Evolutionary conservation across 495 filamentous ascomycete species (phyloP).

Genomic region (Hypoxylon lenormandii): DNA sequence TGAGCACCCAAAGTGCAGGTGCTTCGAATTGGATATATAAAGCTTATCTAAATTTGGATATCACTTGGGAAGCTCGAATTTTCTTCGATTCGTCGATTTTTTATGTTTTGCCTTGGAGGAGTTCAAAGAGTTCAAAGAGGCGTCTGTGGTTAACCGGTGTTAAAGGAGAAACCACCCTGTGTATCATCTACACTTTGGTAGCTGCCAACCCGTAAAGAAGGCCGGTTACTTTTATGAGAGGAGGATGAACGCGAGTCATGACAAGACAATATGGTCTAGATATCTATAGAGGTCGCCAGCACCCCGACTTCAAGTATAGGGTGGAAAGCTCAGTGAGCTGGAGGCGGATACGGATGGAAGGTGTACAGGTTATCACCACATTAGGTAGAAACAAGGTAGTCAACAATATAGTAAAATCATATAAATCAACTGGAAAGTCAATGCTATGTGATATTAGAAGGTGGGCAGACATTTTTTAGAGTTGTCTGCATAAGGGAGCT

Average conservation of each 20-base stretch:
- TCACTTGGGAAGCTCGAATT: slow-evolving; percentile 16
- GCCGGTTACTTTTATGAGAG: slow-evolving; percentile 25
- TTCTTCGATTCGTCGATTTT: background rate
- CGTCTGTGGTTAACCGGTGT: slow-evolving; percentile 11
- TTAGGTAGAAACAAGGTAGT: slow-evolving; percentile 37
- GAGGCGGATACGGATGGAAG: slow-evolving; percentile 3
- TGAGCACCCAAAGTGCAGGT: background rate
- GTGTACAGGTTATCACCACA: slow-evolving; percentile 38
- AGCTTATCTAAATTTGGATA: slow-evolving; percentile 16
- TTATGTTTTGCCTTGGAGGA: slow-evolving; percentile 14
- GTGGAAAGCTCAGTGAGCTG: slow-evolving; percentile 16
- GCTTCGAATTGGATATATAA: slow-evolving; percentile 7
- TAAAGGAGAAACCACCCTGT: slow-evolving; percentile 29
- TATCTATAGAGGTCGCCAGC: slow-evolving; percentile 8
- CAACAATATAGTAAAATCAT: slow-evolving; percentile 41
- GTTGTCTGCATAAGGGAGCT: too few relatives aligned
- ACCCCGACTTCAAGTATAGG: slow-evolving; percentile 3
- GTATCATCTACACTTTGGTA: slow-evolving; percentile 36
- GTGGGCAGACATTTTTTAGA: too few relatives aligned
- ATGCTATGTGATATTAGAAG: background rate
- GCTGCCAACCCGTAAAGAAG: slow-evolving; percentile 1
- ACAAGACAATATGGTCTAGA: slow-evolving; percentile 14
- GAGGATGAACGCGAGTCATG: slow-evolving; percentile 41
- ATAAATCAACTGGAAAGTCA: slow-evolving; percentile 6
- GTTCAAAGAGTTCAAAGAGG: slow-evolving; percentile 36